These are phyloP conservation scores for Rutstroemia sp. DNA, from an alignment of 2,329 filamentous ascomycete genomes.

Conservation along the genomic window DNA sequence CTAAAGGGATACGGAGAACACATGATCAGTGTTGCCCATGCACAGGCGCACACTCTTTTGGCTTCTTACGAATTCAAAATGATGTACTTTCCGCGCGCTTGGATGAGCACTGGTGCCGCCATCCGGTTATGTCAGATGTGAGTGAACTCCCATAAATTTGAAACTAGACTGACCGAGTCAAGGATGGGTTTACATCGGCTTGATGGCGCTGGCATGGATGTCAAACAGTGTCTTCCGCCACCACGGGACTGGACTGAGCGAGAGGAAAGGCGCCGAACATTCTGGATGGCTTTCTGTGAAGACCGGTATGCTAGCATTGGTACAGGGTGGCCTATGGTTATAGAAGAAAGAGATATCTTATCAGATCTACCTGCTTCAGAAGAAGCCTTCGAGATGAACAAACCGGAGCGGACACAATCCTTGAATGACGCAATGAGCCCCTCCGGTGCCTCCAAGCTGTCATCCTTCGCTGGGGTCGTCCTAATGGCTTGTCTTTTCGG, in stretches of 20 bases:
- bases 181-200: slow-evolving; percentile 90
- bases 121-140: slow-evolving; percentile 80
- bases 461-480: slow-evolving; percentile 71
- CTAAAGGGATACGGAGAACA: slow-evolving; percentile 88
- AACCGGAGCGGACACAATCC: slow-evolving; percentile 62
- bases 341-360: slow-evolving; percentile 86
- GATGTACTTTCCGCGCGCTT: slow-evolving; percentile 95
- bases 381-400: slow-evolving; percentile 76
- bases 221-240: slow-evolving; percentile 83
- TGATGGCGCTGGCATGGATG: slow-evolving; percentile 75
- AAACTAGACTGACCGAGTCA: slow-evolving; percentile 33
- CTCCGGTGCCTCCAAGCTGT: slow-evolving; percentile 65
- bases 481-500: slow-evolving; percentile 88
- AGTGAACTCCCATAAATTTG: slow-evolving; percentile 23
- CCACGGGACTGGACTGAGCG: slow-evolving; percentile 89
- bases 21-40: slow-evolving; percentile 78
- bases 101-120: slow-evolving; percentile 82
- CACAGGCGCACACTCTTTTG: slow-evolving; percentile 75
- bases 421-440: slow-evolving; percentile 64
- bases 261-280: slow-evolving; percentile 85
- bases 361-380: slow-evolving; percentile 80
- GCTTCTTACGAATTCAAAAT: slow-evolving; percentile 89
- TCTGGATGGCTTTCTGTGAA: slow-evolving; percentile 88
- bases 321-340: slow-evolving; percentile 92
- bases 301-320: slow-evolving; percentile 94